Evolutionary conservation across 73 alveolate genomes (phyloP).

Genomic region (Effrenium voratum): DNA sequence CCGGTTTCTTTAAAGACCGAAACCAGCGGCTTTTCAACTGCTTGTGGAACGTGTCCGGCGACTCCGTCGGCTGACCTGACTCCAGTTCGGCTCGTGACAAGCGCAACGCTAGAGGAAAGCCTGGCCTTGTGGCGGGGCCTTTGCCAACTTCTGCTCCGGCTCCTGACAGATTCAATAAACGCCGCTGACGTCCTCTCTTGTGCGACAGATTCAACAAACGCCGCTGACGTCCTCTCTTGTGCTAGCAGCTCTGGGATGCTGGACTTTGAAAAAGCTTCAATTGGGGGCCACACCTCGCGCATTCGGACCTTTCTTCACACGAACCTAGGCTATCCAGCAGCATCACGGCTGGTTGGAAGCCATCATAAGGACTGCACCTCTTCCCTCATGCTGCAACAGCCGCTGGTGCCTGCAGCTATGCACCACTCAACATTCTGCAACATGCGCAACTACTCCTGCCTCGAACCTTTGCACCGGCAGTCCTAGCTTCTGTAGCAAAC

Average conservation of each 20-base stretch:
- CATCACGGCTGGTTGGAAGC: too few relatives aligned
- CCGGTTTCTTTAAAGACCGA: too few relatives aligned
- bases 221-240: not conserved
- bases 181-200: not conserved
- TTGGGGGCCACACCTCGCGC: not conserved
- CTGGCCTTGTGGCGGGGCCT: not conserved
- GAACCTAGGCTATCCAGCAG: not conserved
- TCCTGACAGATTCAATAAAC: not conserved
- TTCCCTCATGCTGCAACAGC: not conserved
- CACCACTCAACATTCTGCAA: not conserved
- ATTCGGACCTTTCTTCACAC: not conserved
- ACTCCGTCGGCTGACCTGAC: not conserved
- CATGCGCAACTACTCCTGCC: not conserved
- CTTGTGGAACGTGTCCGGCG: too few relatives aligned
- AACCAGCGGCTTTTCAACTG: not conserved
- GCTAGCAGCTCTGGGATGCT: not conserved
- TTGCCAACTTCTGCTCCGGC: constrained; percentile 15
- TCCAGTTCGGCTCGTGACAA: not conserved
- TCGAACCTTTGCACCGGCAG: constrained; percentile 31
- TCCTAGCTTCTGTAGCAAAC: not conserved
- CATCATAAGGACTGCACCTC: too few relatives aligned
- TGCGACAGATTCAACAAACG: not conserved
- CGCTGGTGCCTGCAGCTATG: constrained; percentile 21
- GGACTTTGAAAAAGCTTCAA: too few relatives aligned
- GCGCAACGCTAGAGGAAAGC: not conserved